Evolutionary conservation across 2,329 filamentous ascomycete species (phyloP).

Genomic region (Didymella pinodella): DNA sequence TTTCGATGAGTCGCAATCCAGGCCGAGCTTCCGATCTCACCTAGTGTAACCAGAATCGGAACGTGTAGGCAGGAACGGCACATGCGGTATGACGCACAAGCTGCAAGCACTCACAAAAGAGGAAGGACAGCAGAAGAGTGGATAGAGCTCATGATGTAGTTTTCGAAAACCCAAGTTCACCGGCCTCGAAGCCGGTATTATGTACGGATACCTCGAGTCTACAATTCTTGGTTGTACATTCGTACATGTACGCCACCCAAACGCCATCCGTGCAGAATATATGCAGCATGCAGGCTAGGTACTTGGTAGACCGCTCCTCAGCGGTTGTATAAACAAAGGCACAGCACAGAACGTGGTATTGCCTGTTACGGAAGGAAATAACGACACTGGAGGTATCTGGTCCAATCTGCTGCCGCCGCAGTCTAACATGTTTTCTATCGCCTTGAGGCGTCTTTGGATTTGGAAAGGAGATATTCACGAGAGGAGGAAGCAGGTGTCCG

Average conservation of each 20-base stretch:
- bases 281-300: slow-evolving; percentile 16
- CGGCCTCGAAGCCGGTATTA: neutral
- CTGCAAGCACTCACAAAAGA: neutral
- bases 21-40: no score
- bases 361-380: slow-evolving; percentile 3
- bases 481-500: neutral
- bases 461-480: neutral
- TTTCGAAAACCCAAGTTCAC: neutral
- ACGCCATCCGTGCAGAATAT: slow-evolving; percentile 17
- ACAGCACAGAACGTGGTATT: slow-evolving; percentile 11
- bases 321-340: slow-evolving; percentile 21
- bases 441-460: slow-evolving; percentile 2
- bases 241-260: slow-evolving; percentile 11
- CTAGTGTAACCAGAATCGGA: no score
- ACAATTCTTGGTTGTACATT: slow-evolving; percentile 11
- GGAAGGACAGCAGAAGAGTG: neutral
- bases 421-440: slow-evolving; percentile 16
- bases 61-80: neutral
- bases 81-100: neutral
- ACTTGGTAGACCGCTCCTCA: slow-evolving; percentile 27
- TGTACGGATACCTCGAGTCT: neutral
- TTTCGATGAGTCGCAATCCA: no score
- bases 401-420: slow-evolving; percentile 1
- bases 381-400: neutral
- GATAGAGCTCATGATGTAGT: neutral